Evolutionary conservation across 495 filamentous ascomycete species (phyloP).

Genomic region (Pyrenopolyporus hunteri): DNA sequence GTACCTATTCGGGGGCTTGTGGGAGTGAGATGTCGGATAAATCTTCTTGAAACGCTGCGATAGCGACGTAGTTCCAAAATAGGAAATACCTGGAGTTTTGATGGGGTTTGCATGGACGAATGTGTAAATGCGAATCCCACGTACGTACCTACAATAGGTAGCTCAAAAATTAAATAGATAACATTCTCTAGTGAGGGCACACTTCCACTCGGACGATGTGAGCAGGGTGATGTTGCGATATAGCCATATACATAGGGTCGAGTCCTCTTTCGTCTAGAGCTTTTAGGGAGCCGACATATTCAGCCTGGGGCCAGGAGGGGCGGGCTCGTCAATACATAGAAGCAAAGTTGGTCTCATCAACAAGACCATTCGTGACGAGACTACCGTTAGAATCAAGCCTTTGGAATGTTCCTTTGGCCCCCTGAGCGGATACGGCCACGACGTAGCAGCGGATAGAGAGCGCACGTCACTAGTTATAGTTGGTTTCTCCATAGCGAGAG

Average conservation of each 20-base stretch:
- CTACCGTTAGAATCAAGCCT: slow-evolving; percentile 4
- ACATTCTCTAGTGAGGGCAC: too few relatives aligned
- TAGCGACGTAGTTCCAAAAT: slow-evolving; percentile 16
- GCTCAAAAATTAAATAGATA: too few relatives aligned
- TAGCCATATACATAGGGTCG: too few relatives aligned
- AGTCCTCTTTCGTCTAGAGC: too few relatives aligned
- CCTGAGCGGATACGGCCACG: slow-evolving; percentile 20
- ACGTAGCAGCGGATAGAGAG: slow-evolving; percentile 1
- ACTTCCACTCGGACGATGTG: too few relatives aligned
- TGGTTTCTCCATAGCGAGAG: background rate
- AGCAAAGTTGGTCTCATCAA: slow-evolving; percentile 1
- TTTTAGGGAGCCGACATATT: too few relatives aligned
- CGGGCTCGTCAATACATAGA: background rate
- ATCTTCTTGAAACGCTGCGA: slow-evolving; percentile 36
- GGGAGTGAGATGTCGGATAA: slow-evolving; percentile 33
- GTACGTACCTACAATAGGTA: too few relatives aligned
- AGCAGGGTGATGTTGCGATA: too few relatives aligned
- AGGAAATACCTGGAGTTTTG: slow-evolving; percentile 20
- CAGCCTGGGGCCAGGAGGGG: slow-evolving; percentile 6
- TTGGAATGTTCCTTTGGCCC: slow-evolving; percentile 23
- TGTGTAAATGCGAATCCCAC: slow-evolving; percentile 3
- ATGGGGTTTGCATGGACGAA: slow-evolving; percentile 17
- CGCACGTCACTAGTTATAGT: slow-evolving; percentile 7
- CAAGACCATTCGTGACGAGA: slow-evolving; percentile 22
- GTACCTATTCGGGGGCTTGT: slow-evolving; percentile 14